A percentile compares a stretch with the other conserved stretches of the same genome.
phyloP scores from a whole-genome alignment of 202 grass and related monocot species.

The Elaeis oleifera region DNA sequence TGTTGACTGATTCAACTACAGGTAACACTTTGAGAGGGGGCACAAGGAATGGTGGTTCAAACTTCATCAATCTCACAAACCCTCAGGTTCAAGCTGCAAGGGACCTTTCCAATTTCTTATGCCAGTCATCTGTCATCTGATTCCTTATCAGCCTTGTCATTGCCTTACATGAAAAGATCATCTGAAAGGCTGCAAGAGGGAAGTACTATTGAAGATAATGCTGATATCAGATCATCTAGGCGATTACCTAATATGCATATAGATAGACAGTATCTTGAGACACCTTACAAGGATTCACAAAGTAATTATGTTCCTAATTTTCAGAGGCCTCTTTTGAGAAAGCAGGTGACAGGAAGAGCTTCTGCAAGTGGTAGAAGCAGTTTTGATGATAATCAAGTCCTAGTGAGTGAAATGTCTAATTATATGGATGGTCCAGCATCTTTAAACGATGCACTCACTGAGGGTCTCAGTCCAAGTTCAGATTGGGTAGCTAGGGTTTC shows the following conservation, averaged over 20 bases:
- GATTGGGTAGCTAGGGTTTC: conserved; percentile 91
- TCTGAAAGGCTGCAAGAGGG: conserved; percentile 55
- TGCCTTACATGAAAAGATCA: conserved; percentile 60
- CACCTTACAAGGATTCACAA: conserved; percentile 74
- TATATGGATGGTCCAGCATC: conserved; percentile 77
- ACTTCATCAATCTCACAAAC: conserved; percentile 38
- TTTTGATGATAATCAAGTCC: conserved; percentile 74
- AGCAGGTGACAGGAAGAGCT: conserved; percentile 74
- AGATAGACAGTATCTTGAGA: conserved; percentile 65
- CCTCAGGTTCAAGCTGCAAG: conserved; percentile 44
- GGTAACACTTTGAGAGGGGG: conserved; percentile 37
- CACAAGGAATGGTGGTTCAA: conserved; percentile 61
- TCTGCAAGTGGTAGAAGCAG: conserved; percentile 61
- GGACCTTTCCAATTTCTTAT: conserved; percentile 72
- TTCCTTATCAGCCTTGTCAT: conserved; percentile 51
- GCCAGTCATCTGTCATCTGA: conserved; percentile 53
- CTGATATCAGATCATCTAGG: conserved; percentile 44
- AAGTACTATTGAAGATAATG: conserved; percentile 41
- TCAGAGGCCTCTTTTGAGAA: conserved; percentile 91
- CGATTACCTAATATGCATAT: conserved; percentile 50
- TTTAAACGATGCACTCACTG: conserved; percentile 72
- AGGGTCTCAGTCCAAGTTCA: conserved; percentile 89
- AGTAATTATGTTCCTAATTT: conserved; percentile 81
- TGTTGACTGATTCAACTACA: conserved; percentile 59
- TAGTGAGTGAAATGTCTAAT: conserved; percentile 50